Percentiles rank a stretch among this genome's conserved stretches.
Conservation (phyloP, 306 rosid genomes). For the Hippophae gyantsensis region DNA sequence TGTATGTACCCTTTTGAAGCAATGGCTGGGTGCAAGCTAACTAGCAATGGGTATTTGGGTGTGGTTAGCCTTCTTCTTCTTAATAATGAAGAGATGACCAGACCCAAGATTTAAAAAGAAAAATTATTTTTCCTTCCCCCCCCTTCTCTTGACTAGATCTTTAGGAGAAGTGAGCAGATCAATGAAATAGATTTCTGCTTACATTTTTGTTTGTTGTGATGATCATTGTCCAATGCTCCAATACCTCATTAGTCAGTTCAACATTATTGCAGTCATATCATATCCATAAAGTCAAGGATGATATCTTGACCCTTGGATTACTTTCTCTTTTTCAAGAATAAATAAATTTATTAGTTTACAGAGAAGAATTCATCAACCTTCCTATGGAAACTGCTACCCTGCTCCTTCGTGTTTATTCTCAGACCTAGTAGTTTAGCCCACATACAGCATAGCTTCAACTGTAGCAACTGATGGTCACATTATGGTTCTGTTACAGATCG, state of each 20-base stretch:
- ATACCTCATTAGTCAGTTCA: not conserved
- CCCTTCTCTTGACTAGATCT: too few species aligned
- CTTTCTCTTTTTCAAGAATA: too few species aligned
- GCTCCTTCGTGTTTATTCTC: conserved; percentile 1
- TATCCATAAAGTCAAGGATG: too few species aligned
- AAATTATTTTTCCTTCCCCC: too few species aligned
- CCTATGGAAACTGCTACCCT: not conserved
- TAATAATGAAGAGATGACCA: too few species aligned
- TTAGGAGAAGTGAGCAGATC: not conserved
- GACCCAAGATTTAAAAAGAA: too few species aligned
- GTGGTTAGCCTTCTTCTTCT: too few species aligned
- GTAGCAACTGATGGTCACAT: conserved; percentile 3
- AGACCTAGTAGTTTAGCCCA: not conserved
- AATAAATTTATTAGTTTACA: too few species aligned
- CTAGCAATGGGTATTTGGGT: too few species aligned
- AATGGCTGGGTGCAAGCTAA: too few species aligned
- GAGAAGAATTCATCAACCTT: not conserved
- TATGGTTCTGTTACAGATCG: conserved; percentile 47
- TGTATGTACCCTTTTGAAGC: too few species aligned
- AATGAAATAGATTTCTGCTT: not conserved
- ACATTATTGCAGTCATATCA: not conserved
- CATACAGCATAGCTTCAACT: conserved; percentile 2
- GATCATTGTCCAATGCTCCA: not conserved
- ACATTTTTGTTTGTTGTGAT: not conserved
- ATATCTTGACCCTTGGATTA: too few species aligned